Evolutionary conservation across 106 monocot species (phyloP).

Genomic region (Apostasia shenzhenica): DNA sequence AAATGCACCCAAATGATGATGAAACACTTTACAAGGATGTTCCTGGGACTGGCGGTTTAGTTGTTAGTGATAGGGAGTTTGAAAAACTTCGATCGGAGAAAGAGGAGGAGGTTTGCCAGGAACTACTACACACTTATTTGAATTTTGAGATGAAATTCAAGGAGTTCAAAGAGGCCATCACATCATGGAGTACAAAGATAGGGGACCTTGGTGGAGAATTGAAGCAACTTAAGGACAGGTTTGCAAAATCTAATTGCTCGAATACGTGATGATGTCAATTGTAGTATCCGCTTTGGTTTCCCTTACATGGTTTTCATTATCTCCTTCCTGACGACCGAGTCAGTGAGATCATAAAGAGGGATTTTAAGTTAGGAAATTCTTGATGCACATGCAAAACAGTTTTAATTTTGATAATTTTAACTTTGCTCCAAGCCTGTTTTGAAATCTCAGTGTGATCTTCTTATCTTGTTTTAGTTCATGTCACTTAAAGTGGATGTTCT

Average conservation of each 20-base stretch:
- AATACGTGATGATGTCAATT: neutral
- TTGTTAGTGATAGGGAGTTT: slow-evolving; percentile 57
- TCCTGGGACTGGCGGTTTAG: slow-evolving; percentile 46
- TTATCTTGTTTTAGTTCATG: too few relatives aligned
- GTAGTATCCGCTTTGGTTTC: too few relatives aligned
- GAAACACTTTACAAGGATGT: slow-evolving; percentile 72
- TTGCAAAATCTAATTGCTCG: slow-evolving; percentile 10
- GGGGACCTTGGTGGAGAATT: slow-evolving; percentile 20
- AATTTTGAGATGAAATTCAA: slow-evolving; percentile 51
- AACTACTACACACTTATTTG: slow-evolving; percentile 35
- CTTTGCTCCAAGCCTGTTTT: too few relatives aligned
- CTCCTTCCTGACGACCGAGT: too few relatives aligned
- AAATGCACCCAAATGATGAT: slow-evolving; percentile 44
- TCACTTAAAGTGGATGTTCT: too few relatives aligned
- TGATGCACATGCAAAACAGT: too few relatives aligned
- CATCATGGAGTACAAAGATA: slow-evolving; percentile 19
- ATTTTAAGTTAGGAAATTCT: too few relatives aligned
- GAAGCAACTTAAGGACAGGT: slow-evolving; percentile 28
- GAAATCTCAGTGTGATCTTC: too few relatives aligned
- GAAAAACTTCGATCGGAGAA: slow-evolving; percentile 43
- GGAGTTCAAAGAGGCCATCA: slow-evolving; percentile 12
- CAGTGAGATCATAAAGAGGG: too few relatives aligned
- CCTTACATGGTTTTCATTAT: too few relatives aligned
- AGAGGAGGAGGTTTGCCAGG: slow-evolving; percentile 29
- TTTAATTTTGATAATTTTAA: too few relatives aligned